Evolutionary conservation across 805 yeast species (phyloP), one percentile per base, ranked within the genome.

Genomic region (Suhomyces pyralidae): DNA sequence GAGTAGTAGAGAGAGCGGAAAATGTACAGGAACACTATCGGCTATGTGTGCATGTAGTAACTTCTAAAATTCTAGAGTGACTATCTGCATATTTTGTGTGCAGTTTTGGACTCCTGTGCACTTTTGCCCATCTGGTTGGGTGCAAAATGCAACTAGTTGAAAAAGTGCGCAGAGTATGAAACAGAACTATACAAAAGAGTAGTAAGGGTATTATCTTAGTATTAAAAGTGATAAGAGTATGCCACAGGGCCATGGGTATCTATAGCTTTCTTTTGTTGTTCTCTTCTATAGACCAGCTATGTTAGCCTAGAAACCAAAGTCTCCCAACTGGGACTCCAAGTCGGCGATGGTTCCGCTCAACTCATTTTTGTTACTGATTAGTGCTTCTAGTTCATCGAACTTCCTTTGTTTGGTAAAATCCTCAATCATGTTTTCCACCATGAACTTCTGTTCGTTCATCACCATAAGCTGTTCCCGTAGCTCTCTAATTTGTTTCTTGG

Each of bases 391-490:
- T 63, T 89, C 97, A 52, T 91, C 97, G 62, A 90, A 89, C 57
- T 83, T 81, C 44, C 97, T 71, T 49, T 80, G 83, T 57, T 77
- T 78, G 54, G 85, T 88, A 36, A 85, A 82, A 12, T 78, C 82
- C 2, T 77, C 74, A 25, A 88, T 79, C 80, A 86, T 81, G 14
- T 82, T 77, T 53, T 82, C 81, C 2, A 93, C 84, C 55, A 93
- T 68, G 58, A 81, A 92, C 59, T 78, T 77, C 61, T 92, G 98
- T 64, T 92, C 98, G 55, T 86, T 86, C 62, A 90, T 69, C 9
- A 93, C 97, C 86, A 92, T 88, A 53, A 92, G 69, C 57, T 86
- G 85, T 58, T 90, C 93, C 45, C 94, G 70, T 25, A 77, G 69
- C 48, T 77, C 77, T 43, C 91, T 76, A 8, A 87, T 79, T 56